Conservation (phyloP, 1,284 basidiomycete species). For the Sanghuangporus sanghuang region DNA sequence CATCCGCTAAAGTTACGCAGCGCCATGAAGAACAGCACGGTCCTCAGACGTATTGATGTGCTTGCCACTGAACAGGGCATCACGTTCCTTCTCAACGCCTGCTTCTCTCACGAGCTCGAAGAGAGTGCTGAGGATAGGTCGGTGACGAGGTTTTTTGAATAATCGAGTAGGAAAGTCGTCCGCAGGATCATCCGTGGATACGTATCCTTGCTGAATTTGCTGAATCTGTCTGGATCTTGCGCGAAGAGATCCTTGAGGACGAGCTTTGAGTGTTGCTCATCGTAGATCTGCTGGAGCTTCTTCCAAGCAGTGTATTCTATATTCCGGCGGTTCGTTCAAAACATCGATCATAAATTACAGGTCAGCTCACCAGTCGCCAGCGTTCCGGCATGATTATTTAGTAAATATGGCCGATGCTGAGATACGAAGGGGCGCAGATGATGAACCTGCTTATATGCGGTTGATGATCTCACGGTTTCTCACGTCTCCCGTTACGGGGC, state of each 20-base stretch:
- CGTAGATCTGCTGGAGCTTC: slow-evolving; percentile 84
- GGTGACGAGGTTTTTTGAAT: slow-evolving; percentile 95
- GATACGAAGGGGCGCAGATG: not conserved
- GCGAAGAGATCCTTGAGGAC: slow-evolving; percentile 90
- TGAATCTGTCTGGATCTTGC: slow-evolving; percentile 82
- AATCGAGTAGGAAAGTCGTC: slow-evolving; percentile 88
- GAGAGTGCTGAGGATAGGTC: slow-evolving; percentile 74
- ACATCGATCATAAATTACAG: not conserved
- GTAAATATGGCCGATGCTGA: not conserved
- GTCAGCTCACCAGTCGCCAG: slow-evolving; percentile 13
- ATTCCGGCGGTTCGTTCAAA: not conserved
- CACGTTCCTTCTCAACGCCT: slow-evolving; percentile 77
- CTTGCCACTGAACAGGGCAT: slow-evolving; percentile 92
- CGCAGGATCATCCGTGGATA: slow-evolving; percentile 55
- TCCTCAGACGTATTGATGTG: slow-evolving; percentile 99
- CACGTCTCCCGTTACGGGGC: not conserved
- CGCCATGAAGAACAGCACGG: slow-evolving; percentile 94
- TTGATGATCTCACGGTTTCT: slow-evolving; percentile 3
- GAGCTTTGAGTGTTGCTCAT: slow-evolving; percentile 70
- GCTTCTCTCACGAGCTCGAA: slow-evolving; percentile 85
- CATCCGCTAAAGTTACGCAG: slow-evolving; percentile 82
- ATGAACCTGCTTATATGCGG: slow-evolving; percentile 8
- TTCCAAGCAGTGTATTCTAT: slow-evolving; percentile 87
- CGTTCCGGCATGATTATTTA: slow-evolving; percentile 15
- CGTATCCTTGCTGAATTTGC: slow-evolving; percentile 80